phyloP scores from a whole-genome alignment of 2,329 filamentous ascomycete species.

The Apiospora arundinis region DNA sequence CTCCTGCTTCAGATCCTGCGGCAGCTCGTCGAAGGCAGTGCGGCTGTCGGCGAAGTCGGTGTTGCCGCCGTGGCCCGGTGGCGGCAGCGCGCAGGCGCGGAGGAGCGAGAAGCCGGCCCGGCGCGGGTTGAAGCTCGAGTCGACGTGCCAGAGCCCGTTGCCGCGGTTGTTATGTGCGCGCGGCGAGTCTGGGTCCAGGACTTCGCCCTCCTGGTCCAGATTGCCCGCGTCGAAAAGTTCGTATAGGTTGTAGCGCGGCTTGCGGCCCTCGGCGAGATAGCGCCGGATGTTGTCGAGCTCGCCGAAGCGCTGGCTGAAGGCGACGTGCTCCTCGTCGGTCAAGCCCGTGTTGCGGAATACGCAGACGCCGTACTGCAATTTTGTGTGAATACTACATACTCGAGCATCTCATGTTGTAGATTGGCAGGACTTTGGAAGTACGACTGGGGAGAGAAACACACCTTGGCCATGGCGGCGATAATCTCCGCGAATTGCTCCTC shows the following conservation, averaged over 20 bases:
- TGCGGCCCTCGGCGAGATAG: slow-evolving; percentile 53
- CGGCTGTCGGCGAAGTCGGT: slow-evolving; percentile 22
- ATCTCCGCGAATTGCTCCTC: slow-evolving; percentile 42
- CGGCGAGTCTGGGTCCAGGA: slow-evolving; percentile 45
- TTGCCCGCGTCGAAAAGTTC: slow-evolving; percentile 66
- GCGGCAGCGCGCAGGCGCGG: slow-evolving; percentile 4
- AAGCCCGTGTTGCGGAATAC: slow-evolving; percentile 58
- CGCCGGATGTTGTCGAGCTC: slow-evolving; percentile 61
- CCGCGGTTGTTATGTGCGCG: slow-evolving; percentile 49
- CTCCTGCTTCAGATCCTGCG: background rate
- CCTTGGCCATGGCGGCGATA: slow-evolving; percentile 42
- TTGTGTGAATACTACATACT: background rate
- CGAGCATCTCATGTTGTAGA: background rate
- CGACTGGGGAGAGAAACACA: slow-evolving; percentile 22
- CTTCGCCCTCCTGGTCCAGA: slow-evolving; percentile 52
- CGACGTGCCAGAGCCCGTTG: slow-evolving; percentile 26
- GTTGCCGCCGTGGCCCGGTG: background rate
- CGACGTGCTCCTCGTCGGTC: slow-evolving; percentile 56
- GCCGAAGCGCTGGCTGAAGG: slow-evolving; percentile 57
- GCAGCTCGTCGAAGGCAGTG: slow-evolving; percentile 25
- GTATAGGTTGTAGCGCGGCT: slow-evolving; percentile 52
- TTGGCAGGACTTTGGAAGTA: background rate
- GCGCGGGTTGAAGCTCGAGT: slow-evolving; percentile 23
- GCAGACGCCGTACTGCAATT: slow-evolving; percentile 55
- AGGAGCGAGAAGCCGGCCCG: slow-evolving; percentile 21